phyloP scores from a whole-genome alignment of 1,139 yeast genomes.

The Maudiozyma humilis region DNA sequence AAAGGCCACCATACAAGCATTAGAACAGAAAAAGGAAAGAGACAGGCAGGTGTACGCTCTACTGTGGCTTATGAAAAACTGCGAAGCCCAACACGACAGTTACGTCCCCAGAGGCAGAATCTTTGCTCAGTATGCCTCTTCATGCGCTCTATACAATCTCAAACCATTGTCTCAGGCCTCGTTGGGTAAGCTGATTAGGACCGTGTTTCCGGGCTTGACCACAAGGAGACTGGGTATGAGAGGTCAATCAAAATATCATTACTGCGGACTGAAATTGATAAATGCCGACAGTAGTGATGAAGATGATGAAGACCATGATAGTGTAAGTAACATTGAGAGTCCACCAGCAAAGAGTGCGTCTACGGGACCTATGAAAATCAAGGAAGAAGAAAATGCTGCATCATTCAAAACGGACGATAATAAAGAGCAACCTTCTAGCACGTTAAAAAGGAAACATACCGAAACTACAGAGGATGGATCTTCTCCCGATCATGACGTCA shows the following conservation, averaged over 20 bases:
- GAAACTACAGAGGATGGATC: not conserved
- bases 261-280: constrained; percentile 68
- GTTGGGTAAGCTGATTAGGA: constrained; percentile 73
- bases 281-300: constrained; percentile 7
- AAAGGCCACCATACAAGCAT: constrained; percentile 26
- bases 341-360: not conserved
- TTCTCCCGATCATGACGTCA: not conserved
- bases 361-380: not conserved
- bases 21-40: constrained; percentile 43
- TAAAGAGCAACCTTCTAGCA: not conserved
- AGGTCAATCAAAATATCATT: constrained; percentile 85
- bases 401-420: not conserved
- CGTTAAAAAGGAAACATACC: not conserved
- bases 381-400: not conserved
- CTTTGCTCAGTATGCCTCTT: constrained; percentile 68
- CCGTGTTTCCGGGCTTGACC: constrained; percentile 64
- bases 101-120: constrained; percentile 80
- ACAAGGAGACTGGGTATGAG: constrained; percentile 83
- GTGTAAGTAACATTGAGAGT: not conserved
- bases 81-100: constrained; percentile 56
- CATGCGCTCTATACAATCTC: constrained; percentile 59
- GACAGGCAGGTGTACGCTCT: constrained; percentile 74
- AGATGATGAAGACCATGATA: constrained; percentile 18
- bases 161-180: constrained; percentile 81
- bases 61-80: constrained; percentile 67